phyloP scores from a whole-genome alignment of 1,284 basidiomycete genomes.

The Melampsora abietis-canadensis region DNA sequence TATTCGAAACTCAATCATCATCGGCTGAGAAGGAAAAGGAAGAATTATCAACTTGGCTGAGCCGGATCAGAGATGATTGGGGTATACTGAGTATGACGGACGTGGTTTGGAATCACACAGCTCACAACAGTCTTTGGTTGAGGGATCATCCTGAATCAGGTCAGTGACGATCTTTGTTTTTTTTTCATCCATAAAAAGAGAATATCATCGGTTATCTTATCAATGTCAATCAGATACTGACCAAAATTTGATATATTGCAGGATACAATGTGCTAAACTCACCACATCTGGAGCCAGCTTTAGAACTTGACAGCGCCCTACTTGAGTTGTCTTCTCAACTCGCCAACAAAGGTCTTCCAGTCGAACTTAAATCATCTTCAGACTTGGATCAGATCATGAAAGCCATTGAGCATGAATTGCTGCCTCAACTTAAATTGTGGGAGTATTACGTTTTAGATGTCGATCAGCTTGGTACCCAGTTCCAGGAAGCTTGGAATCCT shows the following conservation, averaged over 20 bases:
- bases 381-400: slow-evolving; percentile 68
- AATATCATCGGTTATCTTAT: background rate
- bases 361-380: slow-evolving; percentile 61
- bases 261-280: slow-evolving; percentile 83
- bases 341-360: slow-evolving; percentile 65
- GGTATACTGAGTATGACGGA: slow-evolving; percentile 84
- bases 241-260: slow-evolving; percentile 51
- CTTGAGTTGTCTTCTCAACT: slow-evolving; percentile 72
- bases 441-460: slow-evolving; percentile 85
- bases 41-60: slow-evolving; percentile 64
- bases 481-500: slow-evolving; percentile 52
- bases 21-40: slow-evolving; percentile 57
- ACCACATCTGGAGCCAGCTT: slow-evolving; percentile 79
- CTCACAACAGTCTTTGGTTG: slow-evolving; percentile 87
- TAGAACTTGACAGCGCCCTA: slow-evolving; percentile 80
- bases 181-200: background rate
- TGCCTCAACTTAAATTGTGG: slow-evolving; percentile 69
- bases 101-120: slow-evolving; percentile 91
- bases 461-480: slow-evolving; percentile 53
- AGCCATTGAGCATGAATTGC: slow-evolving; percentile 65
- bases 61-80: slow-evolving; percentile 71
- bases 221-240: background rate
- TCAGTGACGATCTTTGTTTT: slow-evolving; percentile 52
- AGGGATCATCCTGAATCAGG: slow-evolving; percentile 88
- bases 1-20: slow-evolving; percentile 59